phyloP scores from a whole-genome alignment of 2,329 filamentous ascomycete species.

The Colletotrichum sp. region DNA sequence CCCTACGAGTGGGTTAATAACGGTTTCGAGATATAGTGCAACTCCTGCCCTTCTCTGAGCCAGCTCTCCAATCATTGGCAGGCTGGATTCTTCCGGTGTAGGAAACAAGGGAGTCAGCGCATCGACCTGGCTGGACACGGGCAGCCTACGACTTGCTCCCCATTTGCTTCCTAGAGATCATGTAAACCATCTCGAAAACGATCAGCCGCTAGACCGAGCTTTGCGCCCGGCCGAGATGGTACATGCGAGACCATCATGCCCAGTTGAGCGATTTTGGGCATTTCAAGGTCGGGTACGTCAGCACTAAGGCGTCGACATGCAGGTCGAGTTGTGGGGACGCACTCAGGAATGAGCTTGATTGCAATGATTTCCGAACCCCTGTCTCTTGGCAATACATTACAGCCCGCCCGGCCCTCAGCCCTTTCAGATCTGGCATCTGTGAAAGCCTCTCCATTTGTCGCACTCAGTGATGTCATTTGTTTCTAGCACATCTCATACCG shows the following conservation, averaged over 20 bases:
- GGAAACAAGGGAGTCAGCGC: rapidly evolving
- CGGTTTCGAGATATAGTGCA: rapidly evolving
- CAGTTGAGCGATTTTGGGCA: not conserved
- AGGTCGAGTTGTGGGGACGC: not conserved
- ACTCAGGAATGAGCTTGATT: not conserved
- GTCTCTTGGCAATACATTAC: rapidly evolving
- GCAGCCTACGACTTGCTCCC: no score
- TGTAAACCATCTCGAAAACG: rapidly evolving
- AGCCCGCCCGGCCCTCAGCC: not conserved
- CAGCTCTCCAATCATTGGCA: no score
- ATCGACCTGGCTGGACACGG: no score
- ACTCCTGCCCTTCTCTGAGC: rapidly evolving
- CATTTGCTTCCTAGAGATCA: no score
- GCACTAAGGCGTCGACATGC: not conserved
- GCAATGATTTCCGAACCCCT: not conserved
- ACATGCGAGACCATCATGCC: not conserved
- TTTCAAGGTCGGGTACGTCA: not conserved
- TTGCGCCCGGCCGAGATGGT: not conserved
- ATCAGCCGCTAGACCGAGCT: not conserved
- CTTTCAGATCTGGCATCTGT: rapidly evolving
- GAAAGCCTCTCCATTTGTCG: rapidly evolving
- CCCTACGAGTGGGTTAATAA: no score
- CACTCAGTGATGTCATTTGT: not conserved
- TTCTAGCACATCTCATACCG: rapidly evolving
- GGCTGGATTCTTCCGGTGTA: no score